Percentiles rank a stretch among this genome's conserved stretches.
These are phyloP conservation scores for Dioszegia crocea DNA, from an alignment of 768 basidiomycete species.

Conservation along the genomic window DNA sequence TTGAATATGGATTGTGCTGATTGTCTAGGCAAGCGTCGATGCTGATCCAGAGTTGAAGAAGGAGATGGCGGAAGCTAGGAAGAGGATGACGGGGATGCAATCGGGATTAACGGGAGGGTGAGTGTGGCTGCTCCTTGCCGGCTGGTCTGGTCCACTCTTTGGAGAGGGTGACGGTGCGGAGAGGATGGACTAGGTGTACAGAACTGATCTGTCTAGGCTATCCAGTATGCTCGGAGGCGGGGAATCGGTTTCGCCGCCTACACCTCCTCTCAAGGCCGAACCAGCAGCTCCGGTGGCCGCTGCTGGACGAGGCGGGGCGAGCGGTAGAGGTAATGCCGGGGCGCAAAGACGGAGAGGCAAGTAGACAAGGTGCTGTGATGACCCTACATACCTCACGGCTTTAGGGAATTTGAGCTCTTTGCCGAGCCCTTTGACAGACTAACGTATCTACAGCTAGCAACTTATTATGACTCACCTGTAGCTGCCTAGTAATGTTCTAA, in stretches of 20 bases:
- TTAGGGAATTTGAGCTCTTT: not conserved
- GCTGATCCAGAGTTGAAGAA: constrained; percentile 45
- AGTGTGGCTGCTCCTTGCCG: constrained; percentile 14
- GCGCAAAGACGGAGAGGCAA: constrained; percentile 4
- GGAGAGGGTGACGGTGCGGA: no score
- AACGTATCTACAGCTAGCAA: no score
- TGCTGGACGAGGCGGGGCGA: constrained; percentile 5
- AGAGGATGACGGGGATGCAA: constrained; percentile 32
- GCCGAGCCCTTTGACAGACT: no score
- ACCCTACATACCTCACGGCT: not conserved
- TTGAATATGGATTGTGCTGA: no score
- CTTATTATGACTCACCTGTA: no score
- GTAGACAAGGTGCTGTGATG: not conserved
- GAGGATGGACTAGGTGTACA: not conserved
- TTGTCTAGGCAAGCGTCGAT: constrained; percentile 33
- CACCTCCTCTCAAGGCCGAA: not conserved
- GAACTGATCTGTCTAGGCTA: not conserved
- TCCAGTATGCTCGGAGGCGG: not conserved
- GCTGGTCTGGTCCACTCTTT: no score
- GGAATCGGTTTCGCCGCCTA: not conserved
- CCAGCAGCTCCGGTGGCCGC: not conserved
- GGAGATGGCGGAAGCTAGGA: constrained; percentile 40
- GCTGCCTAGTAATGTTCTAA: no score
- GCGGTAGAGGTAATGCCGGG: not conserved
- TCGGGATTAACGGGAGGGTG: constrained; percentile 43